Percentiles rank a stretch among this genome's conserved stretches.
Conservation (phyloP, 1,284 basidiomycete genomes). For the Tetrapyrgos nigripes region DNA sequence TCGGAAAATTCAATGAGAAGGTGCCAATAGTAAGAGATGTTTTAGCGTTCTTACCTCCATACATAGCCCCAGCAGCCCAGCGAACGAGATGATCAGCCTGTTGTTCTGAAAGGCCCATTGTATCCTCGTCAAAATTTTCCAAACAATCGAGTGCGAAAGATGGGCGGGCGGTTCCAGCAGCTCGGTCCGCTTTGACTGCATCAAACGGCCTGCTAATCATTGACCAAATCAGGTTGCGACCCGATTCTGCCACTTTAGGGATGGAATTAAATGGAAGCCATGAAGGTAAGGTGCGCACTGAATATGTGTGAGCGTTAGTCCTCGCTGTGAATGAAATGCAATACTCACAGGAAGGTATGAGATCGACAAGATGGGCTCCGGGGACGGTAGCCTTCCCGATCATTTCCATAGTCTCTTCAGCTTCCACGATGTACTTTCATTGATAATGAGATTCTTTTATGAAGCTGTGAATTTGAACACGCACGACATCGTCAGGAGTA, state of each 20-base stretch:
- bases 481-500: constrained; percentile 27
- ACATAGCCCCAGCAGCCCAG: constrained; percentile 34
- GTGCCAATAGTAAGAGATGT: not conserved
- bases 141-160: constrained; percentile 27
- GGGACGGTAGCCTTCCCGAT: constrained; percentile 24
- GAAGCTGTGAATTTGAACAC: constrained; percentile 8
- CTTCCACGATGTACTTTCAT: constrained; percentile 28
- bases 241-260: constrained; percentile 20
- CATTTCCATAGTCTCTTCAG: constrained; percentile 30
- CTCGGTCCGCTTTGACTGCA: constrained; percentile 22
- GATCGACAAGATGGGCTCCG: constrained; percentile 31
- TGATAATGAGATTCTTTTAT: not conserved
- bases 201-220: constrained; percentile 24
- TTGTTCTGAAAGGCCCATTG: not conserved
- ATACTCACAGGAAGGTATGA: constrained; percentile 24
- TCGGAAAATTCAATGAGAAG: not conserved
- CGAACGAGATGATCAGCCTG: constrained; percentile 18
- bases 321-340: not conserved
- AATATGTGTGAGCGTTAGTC: not conserved
- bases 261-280: constrained; percentile 18
- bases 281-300: constrained; percentile 22
- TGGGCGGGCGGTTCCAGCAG: constrained; percentile 9
- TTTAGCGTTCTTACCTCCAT: constrained; percentile 29
- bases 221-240: constrained; percentile 20
- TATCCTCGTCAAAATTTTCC: constrained; percentile 6